Conservation (phyloP, 2,329 filamentous ascomycete species). For the Furcasterigmium sp. region DNA sequence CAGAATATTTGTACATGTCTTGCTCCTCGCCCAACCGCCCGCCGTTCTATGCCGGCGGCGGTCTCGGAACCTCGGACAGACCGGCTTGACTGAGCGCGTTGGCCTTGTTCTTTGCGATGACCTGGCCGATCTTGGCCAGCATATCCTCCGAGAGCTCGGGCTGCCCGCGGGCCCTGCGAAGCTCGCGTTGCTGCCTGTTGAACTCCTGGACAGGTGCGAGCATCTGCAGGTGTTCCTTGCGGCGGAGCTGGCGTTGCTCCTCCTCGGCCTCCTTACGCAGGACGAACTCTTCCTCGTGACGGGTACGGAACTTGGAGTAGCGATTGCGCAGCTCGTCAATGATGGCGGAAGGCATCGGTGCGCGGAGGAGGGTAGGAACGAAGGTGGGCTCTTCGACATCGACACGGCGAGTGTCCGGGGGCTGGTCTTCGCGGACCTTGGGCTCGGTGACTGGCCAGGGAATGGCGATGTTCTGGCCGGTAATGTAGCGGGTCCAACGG, state of each 20-base stretch:
- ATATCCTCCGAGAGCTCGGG: constrained; percentile 52
- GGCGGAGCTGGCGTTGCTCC: constrained; percentile 32
- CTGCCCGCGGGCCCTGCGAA: constrained; percentile 47
- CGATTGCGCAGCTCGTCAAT: constrained; percentile 82
- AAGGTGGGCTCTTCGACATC: constrained; percentile 72
- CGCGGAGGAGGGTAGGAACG: constrained; percentile 67
- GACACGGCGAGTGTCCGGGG: constrained; percentile 68
- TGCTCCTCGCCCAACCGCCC: neutral
- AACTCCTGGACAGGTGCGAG: constrained; percentile 55
- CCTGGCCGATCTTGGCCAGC: constrained; percentile 56
- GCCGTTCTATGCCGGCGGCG: neutral
- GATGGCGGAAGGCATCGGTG: constrained; percentile 74
- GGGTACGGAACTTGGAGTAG: constrained; percentile 75
- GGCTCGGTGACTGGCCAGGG: constrained; percentile 64
- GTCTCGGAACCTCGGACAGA: constrained; percentile 21
- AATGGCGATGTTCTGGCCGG: constrained; percentile 66
- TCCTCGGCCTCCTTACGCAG: constrained; percentile 58
- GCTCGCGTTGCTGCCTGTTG: constrained; percentile 47
- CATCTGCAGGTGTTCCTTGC: constrained; percentile 30
- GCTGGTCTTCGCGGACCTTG: constrained; percentile 46
- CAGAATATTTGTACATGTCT: neutral
- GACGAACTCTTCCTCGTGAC: constrained; percentile 72
- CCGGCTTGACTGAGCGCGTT: constrained; percentile 30
- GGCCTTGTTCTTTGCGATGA: constrained; percentile 52
- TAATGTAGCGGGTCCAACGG: constrained; percentile 54